Evolutionary conservation across 2,329 filamentous ascomycete genomes (phyloP), one percentile per base, ranked within the genome.

Genomic region (Cytospora piceae): DNA sequence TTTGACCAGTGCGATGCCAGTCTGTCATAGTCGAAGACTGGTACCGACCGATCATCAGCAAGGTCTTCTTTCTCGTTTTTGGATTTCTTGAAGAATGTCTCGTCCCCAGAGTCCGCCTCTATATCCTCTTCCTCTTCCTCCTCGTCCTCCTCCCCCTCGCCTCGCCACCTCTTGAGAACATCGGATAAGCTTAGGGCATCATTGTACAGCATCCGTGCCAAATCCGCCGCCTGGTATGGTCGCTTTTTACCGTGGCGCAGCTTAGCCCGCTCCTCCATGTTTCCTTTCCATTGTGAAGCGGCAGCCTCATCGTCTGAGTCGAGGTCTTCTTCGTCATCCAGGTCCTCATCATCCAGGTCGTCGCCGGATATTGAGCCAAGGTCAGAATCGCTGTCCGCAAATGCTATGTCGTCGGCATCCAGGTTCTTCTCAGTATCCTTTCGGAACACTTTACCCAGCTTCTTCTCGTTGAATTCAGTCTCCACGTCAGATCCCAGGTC

Each of bases 321-420:
- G 12, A 80, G 78, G 9, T 81, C 78, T 20, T 82, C 80, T 22
- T 81, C 80, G 51, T 86, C 85, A n/a, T 86, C 83, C 0, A 80
- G 77, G 24, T 80, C 79, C 0, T 81, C 78, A 14, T 79, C 80
- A 4, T 78, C 81, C 0, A 77, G 77, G 6, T 79, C 78, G 7
- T 80, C 79, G 0, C 78, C 81, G 11, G 92, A 96, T 69, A 97
- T 78, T 4, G 94, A 97, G 8, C 95, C 95, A 5, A 99, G 83
- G 75, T 99, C 96, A 0, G 95, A 99, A 76, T 99, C 96, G 73
- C 93, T 97, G 73, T 99, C 95, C 17, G 95, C 95, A 80, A 97
- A 99, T 1, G 89, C 92, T 65, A 98, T 73, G 63, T 97, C 92
- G 34, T 88, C 91, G 29, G 87, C 86, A 14, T 81, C 81, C 27